These are phyloP conservation scores for Warburgia ugandensis DNA, from an alignment of 164 flowering plant species.

Conservation along the genomic window DNA sequence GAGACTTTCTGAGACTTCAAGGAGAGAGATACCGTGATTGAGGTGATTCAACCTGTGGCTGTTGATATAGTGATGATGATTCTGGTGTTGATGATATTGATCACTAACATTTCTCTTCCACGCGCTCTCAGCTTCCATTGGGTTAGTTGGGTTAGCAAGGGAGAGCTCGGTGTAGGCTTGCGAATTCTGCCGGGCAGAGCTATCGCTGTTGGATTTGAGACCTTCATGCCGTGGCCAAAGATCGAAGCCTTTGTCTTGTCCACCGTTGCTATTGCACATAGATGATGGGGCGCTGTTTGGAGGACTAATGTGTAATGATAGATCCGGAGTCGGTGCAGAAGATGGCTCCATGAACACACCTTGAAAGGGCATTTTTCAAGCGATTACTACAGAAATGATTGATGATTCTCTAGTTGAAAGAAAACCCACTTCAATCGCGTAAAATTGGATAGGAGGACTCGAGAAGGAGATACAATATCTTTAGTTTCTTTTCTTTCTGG, in stretches of 20 bases:
- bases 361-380: slow-evolving; percentile 28
- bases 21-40: slow-evolving; percentile 25
- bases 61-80: slow-evolving; percentile 10
- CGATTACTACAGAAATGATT: background rate
- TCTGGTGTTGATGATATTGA: slow-evolving; percentile 9
- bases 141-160: slow-evolving; percentile 18
- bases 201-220: slow-evolving; percentile 13
- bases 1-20: slow-evolving; percentile 23
- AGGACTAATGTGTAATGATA: slow-evolving; percentile 62
- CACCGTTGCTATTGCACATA: slow-evolving; percentile 7
- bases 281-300: slow-evolving; percentile 33
- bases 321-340: slow-evolving; percentile 42
- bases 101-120: slow-evolving; percentile 16
- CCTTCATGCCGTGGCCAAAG: slow-evolving; percentile 12
- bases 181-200: slow-evolving; percentile 10
- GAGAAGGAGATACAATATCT: too few species aligned
- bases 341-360: slow-evolving; percentile 35
- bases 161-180: slow-evolving; percentile 45
- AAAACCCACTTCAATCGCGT: background rate
- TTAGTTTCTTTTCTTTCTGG: background rate
- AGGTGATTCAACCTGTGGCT: slow-evolving; percentile 12
- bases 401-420: background rate
- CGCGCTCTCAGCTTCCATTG: slow-evolving; percentile 12
- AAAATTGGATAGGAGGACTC: background rate
- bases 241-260: slow-evolving; percentile 14